Percentiles rank a stretch among this genome's conserved stretches.
phyloP scores from a whole-genome alignment of 805 yeast species.

The Candida tammaniensis region DNA sequence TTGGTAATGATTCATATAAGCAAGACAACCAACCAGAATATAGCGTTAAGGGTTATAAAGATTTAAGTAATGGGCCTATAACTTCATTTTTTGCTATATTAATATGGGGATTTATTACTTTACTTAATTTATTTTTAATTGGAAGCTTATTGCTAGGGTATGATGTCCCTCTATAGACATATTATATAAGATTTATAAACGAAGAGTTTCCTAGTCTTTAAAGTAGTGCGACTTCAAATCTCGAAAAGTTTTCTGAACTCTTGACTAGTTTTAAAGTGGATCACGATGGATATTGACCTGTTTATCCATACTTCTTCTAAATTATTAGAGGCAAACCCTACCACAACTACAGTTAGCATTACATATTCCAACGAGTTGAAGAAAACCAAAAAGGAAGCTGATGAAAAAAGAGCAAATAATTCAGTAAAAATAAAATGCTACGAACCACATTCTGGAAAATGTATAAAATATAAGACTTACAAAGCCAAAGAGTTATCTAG shows the following conservation, averaged over 20 bases:
- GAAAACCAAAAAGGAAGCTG: constrained; percentile 16
- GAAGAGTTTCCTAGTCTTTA: too few species aligned
- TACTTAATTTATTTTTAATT: constrained; percentile 70
- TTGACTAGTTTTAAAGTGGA: too few species aligned
- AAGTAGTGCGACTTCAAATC: too few species aligned
- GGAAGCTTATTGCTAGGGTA: constrained; percentile 28
- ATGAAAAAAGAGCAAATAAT: constrained; percentile 24
- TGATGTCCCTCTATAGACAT: constrained; percentile 25
- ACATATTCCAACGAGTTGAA: constrained; percentile 32
- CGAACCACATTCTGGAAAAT: constrained; percentile 63
- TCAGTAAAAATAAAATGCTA: constrained; percentile 55
- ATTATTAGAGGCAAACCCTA: constrained; percentile 36
- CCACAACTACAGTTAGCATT: constrained; percentile 32
- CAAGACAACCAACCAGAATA: constrained; percentile 13
- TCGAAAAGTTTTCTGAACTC: too few species aligned
- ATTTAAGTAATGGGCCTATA: constrained; percentile 65
- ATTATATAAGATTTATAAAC: too few species aligned
- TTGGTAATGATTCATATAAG: not conserved
- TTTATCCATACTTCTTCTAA: constrained; percentile 16
- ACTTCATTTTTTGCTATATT: constrained; percentile 53
- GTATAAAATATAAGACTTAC: constrained; percentile 55
- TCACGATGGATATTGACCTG: constrained; percentile 9
- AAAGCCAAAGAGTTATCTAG: constrained; percentile 74
- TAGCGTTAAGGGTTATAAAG: constrained; percentile 40
- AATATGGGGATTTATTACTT: constrained; percentile 70